These are phyloP conservation scores for Hanseniaspora valbyensis DNA, from an alignment of 805 yeast species.

Conservation along the genomic window DNA sequence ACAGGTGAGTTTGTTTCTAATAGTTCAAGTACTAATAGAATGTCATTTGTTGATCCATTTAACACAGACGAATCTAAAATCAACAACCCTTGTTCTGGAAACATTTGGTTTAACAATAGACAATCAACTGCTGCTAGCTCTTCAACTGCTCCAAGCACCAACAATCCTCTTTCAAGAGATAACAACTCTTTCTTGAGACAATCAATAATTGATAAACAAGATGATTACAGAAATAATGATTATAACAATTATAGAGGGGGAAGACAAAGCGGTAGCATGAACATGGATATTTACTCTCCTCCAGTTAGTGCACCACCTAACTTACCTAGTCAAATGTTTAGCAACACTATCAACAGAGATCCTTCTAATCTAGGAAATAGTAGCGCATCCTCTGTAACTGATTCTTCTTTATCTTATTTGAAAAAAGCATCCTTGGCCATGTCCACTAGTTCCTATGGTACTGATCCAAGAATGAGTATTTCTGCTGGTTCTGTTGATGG, in stretches of 20 bases:
- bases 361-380: background rate
- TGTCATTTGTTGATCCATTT: constrained; percentile 13
- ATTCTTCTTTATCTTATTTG: background rate
- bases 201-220: background rate
- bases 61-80: background rate
- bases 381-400: background rate
- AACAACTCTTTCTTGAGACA: background rate
- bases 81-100: constrained; percentile 1
- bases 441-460: constrained; percentile 7
- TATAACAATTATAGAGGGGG: background rate
- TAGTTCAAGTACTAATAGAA: background rate
- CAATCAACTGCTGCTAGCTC: too few relatives aligned
- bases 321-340: background rate
- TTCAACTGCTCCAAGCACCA: too few relatives aligned
- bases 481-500: constrained; percentile 10
- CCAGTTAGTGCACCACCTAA: constrained; percentile 3
- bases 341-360: background rate
- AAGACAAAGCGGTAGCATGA: background rate
- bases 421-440: constrained; percentile 4
- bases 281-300: background rate
- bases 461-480: constrained; percentile 14
- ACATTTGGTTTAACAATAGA: constrained; percentile 8
- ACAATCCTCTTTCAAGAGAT: background rate
- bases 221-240: background rate
- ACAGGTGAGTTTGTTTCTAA: background rate